Evolutionary conservation across 805 yeast species (phyloP).

Genomic region (Citeromyces nyonsensis): DNA sequence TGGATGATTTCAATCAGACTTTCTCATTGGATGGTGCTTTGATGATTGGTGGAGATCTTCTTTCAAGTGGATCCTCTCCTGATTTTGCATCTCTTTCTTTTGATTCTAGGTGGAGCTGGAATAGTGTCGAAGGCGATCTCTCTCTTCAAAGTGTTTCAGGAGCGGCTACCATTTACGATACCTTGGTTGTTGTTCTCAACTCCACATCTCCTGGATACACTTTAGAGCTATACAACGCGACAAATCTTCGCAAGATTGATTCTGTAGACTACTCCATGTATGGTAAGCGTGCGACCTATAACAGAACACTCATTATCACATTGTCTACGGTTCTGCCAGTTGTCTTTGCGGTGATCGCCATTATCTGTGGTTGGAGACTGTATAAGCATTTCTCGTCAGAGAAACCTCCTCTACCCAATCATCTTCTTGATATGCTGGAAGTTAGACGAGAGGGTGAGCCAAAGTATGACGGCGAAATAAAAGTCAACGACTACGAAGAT

Average conservation of each 20-base stretch:
- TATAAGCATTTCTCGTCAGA: no score
- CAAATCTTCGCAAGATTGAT: slow-evolving; percentile 16
- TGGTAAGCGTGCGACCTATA: slow-evolving; percentile 5
- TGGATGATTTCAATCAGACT: background rate
- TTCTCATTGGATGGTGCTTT: slow-evolving; percentile 25
- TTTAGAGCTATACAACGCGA: slow-evolving; percentile 24
- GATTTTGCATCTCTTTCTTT: slow-evolving; percentile 21
- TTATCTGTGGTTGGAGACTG: slow-evolving; percentile 9
- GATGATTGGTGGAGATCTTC: slow-evolving; percentile 45
- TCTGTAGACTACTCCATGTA: slow-evolving; percentile 14
- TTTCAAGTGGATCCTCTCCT: slow-evolving; percentile 23
- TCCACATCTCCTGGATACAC: slow-evolving; percentile 11
- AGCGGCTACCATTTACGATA: slow-evolving; percentile 34
- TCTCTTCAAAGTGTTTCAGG: slow-evolving; percentile 18
- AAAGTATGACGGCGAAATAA: slow-evolving; percentile 6
- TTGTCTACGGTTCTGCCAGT: slow-evolving; percentile 29
- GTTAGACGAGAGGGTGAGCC: slow-evolving; percentile 1
- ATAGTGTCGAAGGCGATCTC: slow-evolving; percentile 12
- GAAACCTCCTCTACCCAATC: slow-evolving; percentile 2
- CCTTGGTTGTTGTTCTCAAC: slow-evolving; percentile 25
- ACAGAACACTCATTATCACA: slow-evolving; percentile 21
- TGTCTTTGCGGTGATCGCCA: slow-evolving; percentile 16
- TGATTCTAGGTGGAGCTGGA: slow-evolving; percentile 27
- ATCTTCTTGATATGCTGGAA: slow-evolving; percentile 1
- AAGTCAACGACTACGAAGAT: slow-evolving; percentile 15